Evolutionary conservation across 2,329 filamentous ascomycete genomes (phyloP).

Genomic region (Aspergillus neotritici): DNA sequence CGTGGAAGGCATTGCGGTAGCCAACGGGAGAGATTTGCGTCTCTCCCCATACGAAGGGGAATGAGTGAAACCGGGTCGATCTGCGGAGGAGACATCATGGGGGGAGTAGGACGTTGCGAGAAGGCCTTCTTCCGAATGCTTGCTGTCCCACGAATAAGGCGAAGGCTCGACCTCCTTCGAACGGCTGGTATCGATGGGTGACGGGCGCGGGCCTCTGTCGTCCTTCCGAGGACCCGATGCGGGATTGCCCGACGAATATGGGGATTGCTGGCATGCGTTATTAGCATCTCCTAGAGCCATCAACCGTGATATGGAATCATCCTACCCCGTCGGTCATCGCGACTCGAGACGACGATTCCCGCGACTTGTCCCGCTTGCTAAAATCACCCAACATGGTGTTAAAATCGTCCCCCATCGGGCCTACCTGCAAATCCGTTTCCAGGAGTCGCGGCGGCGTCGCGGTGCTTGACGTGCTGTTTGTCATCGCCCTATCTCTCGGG

Average conservation of each 20-base stretch:
- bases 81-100: conserved; percentile 8
- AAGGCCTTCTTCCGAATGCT: conserved; percentile 46
- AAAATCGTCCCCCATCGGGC: conserved; percentile 41
- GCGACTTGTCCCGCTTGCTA: conserved; percentile 29
- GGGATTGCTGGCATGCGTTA: conserved; percentile 19
- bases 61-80: conserved; percentile 10
- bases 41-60: conserved; percentile 13
- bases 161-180: conserved; percentile 43
- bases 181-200: conserved; percentile 43
- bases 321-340: conserved; percentile 19
- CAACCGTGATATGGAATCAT: conserved; percentile 3
- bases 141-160: conserved; percentile 50
- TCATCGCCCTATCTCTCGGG: conserved; percentile 45
- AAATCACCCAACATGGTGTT: conserved; percentile 49
- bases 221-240: conserved; percentile 16
- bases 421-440: conserved; percentile 41
- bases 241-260: conserved; percentile 16
- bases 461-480: conserved; percentile 48
- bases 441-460: conserved; percentile 48
- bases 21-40: conserved; percentile 18
- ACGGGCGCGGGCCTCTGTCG: conserved; percentile 25
- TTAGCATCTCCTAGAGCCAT: conserved; percentile 13
- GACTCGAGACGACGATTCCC: conserved; percentile 21
- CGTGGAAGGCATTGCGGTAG: conserved; percentile 22
- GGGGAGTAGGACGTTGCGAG: conserved; percentile 35